Percentiles rank a stretch among this genome's conserved stretches.
Evolutionary conservation across 352 stramenopile species (phyloP).

Genomic region (Phytophthora multivora): DNA sequence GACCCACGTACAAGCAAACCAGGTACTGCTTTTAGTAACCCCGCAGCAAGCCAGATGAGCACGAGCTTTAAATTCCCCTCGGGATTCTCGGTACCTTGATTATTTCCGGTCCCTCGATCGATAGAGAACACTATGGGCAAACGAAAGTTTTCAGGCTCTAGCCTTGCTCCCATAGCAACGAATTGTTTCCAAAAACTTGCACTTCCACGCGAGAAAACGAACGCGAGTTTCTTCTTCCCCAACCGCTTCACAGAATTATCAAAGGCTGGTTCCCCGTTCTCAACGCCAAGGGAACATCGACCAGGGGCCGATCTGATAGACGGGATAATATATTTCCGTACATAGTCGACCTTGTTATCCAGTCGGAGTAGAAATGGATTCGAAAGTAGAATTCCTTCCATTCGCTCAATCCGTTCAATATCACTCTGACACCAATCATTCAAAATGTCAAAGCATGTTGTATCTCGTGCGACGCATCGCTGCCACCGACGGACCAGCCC

Average conservation of each 20-base stretch:
- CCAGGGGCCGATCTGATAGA: conserved; percentile 25
- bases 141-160: conserved; percentile 56
- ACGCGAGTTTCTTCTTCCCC: conserved; percentile 37
- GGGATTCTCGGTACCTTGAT: conserved; percentile 7
- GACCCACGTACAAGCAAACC: conserved; percentile 37
- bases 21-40: conserved; percentile 35
- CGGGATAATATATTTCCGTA: conserved; percentile 45
- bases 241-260: conserved; percentile 1
- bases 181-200: conserved; percentile 60
- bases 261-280: conserved; percentile 4
- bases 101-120: conserved; percentile 9
- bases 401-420: conserved; percentile 49
- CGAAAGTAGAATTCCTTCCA: conserved; percentile 55
- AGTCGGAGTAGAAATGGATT: conserved; percentile 60
- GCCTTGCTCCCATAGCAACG: conserved; percentile 34
- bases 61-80: conserved; percentile 44
- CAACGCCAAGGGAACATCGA: not conserved
- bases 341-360: conserved; percentile 72
- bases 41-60: conserved; percentile 40
- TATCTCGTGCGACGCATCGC: conserved; percentile 40
- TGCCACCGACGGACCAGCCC: conserved; percentile 60
- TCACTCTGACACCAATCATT: conserved; percentile 74
- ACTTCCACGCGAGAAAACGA: conserved; percentile 35
- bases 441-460: conserved; percentile 59
- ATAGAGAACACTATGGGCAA: conserved; percentile 50